phyloP scores from a whole-genome alignment of 2,329 filamentous ascomycete genomes.

The Venturia pyrina region DNA sequence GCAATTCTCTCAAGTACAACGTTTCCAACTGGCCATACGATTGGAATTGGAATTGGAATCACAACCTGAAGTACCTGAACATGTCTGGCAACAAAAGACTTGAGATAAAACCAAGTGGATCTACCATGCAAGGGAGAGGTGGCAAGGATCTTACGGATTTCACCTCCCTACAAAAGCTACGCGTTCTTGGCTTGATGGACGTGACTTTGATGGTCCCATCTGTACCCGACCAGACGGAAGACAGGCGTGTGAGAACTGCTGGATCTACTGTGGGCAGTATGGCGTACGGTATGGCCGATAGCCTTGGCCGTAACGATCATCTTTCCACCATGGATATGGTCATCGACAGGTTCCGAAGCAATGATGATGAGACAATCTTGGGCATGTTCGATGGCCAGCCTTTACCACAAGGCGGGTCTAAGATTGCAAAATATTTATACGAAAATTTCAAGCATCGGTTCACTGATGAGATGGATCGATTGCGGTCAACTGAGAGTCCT shows the following conservation, averaged over 20 bases:
- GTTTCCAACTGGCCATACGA: constrained; percentile 98
- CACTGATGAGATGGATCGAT: constrained; percentile 64
- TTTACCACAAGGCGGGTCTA: constrained; percentile 81
- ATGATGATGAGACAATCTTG: constrained; percentile 79
- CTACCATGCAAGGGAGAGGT: constrained; percentile 39
- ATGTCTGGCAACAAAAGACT: constrained; percentile 92
- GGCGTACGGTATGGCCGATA: constrained; percentile 96
- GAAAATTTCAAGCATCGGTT: constrained; percentile 90
- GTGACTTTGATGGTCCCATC: constrained; percentile 89
- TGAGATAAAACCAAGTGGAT: constrained; percentile 67
- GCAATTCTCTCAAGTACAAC: constrained; percentile 94
- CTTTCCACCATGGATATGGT: constrained; percentile 93
- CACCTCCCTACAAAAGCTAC: constrained; percentile 68
- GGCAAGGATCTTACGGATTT: constrained; percentile 79
- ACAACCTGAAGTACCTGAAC: constrained; percentile 88
- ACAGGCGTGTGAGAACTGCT: constrained; percentile 90
- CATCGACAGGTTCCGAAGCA: constrained; percentile 81
- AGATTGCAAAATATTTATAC: constrained; percentile 91
- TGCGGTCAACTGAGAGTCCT: constrained; percentile 64
- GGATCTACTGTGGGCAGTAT: constrained; percentile 86
- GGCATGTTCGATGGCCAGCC: constrained; percentile 95
- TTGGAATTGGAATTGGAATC: constrained; percentile 99
- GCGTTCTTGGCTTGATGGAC: constrained; percentile 92
- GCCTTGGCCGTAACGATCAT: constrained; percentile 84
- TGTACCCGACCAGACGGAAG: constrained; percentile 90